These are phyloP conservation scores for Panus rudis DNA, from an alignment of 768 basidiomycete species.

Conservation along the genomic window DNA sequence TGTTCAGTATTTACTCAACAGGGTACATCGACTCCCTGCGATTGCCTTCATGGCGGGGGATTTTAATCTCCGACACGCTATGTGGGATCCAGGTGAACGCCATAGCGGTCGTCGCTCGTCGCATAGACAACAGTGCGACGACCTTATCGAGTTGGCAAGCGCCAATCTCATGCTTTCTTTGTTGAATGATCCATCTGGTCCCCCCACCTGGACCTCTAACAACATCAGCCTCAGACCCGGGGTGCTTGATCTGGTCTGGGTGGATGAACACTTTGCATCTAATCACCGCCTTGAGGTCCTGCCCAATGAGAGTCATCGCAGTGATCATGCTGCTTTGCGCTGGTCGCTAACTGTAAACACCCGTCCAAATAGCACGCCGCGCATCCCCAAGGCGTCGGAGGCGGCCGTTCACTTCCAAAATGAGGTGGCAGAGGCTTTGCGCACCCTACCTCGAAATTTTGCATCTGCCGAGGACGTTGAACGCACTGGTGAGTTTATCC, in stretches of 20 bases:
- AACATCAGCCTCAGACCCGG: not conserved
- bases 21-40: not conserved
- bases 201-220: conserved; percentile 3
- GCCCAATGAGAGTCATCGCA: too few relatives aligned
- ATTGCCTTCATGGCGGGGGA: conserved; percentile 5
- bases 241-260: conserved; percentile 6
- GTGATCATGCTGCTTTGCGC: conserved; percentile 2
- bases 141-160: conserved; percentile 2
- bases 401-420: not conserved
- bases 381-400: conserved; percentile 1
- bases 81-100: not conserved
- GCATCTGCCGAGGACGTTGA: conserved; percentile 1
- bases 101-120: not conserved
- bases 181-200: not conserved
- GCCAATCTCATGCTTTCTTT: not conserved
- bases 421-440: not conserved
- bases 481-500: not conserved
- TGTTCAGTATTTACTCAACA: not conserved
- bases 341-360: not conserved
- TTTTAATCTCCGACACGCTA: not conserved
- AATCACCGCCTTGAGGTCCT: not conserved
- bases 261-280: conserved; percentile 3
- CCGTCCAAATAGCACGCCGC: not conserved
- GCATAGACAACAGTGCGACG: not conserved
- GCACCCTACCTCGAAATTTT: not conserved